These are phyloP conservation scores for Paracamarosporium sp. DNA, from an alignment of 2,329 filamentous ascomycete genomes.

Conservation along the genomic window DNA sequence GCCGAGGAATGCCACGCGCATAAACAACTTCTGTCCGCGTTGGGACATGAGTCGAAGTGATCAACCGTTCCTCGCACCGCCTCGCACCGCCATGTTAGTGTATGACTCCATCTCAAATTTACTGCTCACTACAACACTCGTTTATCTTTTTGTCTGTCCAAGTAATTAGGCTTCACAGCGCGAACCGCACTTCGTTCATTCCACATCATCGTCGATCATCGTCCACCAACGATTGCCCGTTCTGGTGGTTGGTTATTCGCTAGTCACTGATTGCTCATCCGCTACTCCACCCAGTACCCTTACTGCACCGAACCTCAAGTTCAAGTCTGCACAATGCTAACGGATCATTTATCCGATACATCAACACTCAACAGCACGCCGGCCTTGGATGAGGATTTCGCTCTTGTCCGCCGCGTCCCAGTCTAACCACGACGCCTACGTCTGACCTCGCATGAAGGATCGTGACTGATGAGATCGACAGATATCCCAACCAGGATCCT, in stretches of 20 bases:
- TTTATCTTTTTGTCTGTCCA: too few relatives aligned
- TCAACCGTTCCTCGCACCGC: constrained; percentile 3
- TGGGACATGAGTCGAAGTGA: not conserved
- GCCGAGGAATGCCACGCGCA: not conserved
- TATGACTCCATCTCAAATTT: not conserved
- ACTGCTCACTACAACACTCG: too few relatives aligned
- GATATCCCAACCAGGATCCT: not conserved
- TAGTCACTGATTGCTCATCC: not conserved
- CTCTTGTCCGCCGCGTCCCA: not conserved
- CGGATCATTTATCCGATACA: too few relatives aligned
- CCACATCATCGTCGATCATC: not conserved
- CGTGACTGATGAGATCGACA: not conserved
- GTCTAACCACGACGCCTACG: not conserved
- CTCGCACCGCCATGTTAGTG: not conserved
- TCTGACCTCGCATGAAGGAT: not conserved
- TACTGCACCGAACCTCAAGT: too few relatives aligned
- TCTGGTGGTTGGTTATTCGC: not conserved
- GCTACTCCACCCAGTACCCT: too few relatives aligned
- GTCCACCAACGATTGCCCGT: not conserved
- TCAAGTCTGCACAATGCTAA: too few relatives aligned
- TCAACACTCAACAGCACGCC: not conserved
- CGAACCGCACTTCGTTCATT: not conserved
- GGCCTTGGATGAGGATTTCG: not conserved
- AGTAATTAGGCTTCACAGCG: too few relatives aligned
- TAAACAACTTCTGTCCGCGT: not conserved